Conservation (phyloP, 2,329 filamentous ascomycete genomes). For the Bretziella fagacearum region DNA sequence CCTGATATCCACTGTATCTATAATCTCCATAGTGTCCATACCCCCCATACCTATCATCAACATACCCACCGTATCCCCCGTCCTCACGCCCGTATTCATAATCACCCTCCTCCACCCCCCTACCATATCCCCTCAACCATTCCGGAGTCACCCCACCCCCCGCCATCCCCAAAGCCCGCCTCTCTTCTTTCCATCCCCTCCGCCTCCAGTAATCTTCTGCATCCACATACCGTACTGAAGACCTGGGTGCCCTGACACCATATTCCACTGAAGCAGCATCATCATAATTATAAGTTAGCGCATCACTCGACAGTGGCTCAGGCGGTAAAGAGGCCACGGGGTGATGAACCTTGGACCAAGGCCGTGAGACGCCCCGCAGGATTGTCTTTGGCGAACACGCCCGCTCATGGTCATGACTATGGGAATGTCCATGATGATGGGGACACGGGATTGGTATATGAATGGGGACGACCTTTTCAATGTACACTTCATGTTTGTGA, state of each 20-base stretch:
- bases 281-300: neutral
- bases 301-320: neutral
- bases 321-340: neutral
- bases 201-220: neutral
- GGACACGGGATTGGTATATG: neutral
- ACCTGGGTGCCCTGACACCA: neutral
- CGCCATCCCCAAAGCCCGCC: neutral
- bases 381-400: neutral
- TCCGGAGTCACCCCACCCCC: neutral
- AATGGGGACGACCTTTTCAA: neutral
- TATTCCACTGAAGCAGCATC: neutral
- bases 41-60: no score
- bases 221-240: neutral
- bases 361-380: neutral
- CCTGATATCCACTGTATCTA: slow-evolving; percentile 16
- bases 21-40: neutral
- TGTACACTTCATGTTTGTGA: neutral
- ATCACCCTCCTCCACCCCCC: neutral
- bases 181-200: neutral
- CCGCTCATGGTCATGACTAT: neutral
- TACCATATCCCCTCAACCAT: neutral
- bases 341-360: neutral
- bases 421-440: neutral
- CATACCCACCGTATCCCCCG: neutral
- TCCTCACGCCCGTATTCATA: neutral